These are phyloP conservation scores for Fusarium miscanthi DNA, from an alignment of 2,329 filamentous ascomycete species.

Conservation along the genomic window DNA sequence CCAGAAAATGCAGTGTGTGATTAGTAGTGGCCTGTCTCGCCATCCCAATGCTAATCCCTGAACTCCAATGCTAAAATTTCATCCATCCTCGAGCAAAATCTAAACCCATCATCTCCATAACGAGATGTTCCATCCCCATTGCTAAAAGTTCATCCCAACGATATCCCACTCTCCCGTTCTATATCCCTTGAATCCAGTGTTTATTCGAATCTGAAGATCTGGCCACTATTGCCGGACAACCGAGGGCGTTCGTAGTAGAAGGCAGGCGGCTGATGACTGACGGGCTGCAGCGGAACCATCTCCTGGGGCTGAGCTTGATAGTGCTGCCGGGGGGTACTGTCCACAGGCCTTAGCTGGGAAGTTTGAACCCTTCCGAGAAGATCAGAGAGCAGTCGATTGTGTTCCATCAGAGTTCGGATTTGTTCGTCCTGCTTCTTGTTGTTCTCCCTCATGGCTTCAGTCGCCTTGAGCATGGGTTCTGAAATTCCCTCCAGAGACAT, in stretches of 20 bases:
- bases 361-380: not conserved
- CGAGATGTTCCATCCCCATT: not conserved
- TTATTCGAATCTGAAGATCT: not conserved
- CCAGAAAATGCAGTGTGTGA: not conserved
- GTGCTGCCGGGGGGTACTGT: not conserved
- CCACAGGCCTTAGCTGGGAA: not conserved
- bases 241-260: not conserved
- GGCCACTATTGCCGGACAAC: not conserved
- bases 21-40: not conserved
- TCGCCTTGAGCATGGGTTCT: not conserved
- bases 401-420: not conserved
- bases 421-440: not conserved
- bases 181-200: not conserved
- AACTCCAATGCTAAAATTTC: conserved; percentile 2
- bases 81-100: not conserved
- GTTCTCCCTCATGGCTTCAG: not conserved
- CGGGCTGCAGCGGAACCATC: not conserved
- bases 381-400: not conserved
- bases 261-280: not conserved
- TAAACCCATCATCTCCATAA: not conserved
- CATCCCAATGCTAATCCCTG: not conserved
- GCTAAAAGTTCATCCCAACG: not conserved
- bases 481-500: not conserved
- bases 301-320: not conserved
- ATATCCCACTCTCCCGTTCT: not conserved